Evolutionary conservation across 371 early-diverging fungal species (phyloP).

Genomic region (Mortierella sp.): DNA sequence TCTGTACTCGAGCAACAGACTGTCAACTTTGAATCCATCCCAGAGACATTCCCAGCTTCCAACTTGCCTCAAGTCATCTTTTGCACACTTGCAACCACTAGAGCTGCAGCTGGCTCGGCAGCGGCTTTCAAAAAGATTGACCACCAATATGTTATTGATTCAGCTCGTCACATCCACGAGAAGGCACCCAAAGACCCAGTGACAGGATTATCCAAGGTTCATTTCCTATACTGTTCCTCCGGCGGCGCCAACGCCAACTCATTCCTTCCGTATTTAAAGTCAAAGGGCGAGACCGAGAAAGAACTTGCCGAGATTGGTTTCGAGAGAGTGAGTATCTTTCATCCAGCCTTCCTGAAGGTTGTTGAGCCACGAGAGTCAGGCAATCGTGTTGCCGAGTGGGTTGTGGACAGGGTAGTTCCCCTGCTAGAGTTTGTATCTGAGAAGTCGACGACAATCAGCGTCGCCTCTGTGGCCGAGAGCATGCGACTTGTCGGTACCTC

Average conservation of each 20-base stretch:
- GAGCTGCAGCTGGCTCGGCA: conserved; percentile 73
- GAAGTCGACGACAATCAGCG: conserved; percentile 23
- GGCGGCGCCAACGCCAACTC: conserved; percentile 69
- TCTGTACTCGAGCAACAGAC: conserved; percentile 54
- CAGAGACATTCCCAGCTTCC: conserved; percentile 30
- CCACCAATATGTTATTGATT: conserved; percentile 76
- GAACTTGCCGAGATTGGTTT: conserved; percentile 73
- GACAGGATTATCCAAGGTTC: conserved; percentile 60
- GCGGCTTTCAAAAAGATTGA: conserved; percentile 79
- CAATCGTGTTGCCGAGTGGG: conserved; percentile 13
- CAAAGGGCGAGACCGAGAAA: conserved; percentile 84
- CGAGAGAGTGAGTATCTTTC: conserved; percentile 71
- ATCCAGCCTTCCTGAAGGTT: conserved; percentile 69
- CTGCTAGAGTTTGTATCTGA: conserved; percentile 35
- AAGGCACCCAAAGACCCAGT: conserved; percentile 63
- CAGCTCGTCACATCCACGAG: conserved; percentile 72
- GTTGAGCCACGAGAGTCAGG: conserved; percentile 54
- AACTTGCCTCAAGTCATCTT: conserved; percentile 66
- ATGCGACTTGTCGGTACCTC: conserved; percentile 39
- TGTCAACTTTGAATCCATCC: conserved; percentile 65
- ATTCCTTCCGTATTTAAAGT: conserved; percentile 73
- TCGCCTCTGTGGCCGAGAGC: conserved; percentile 31
- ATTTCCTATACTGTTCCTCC: conserved; percentile 77
- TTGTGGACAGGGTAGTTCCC: conserved; percentile 19
- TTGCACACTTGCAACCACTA: conserved; percentile 79